A percentile compares a stretch with the other conserved stretches of the same genome.
Evolutionary conservation across 2,329 filamentous ascomycete genomes (phyloP).

Genomic region (Pseudogymnoascus pannorum): DNA sequence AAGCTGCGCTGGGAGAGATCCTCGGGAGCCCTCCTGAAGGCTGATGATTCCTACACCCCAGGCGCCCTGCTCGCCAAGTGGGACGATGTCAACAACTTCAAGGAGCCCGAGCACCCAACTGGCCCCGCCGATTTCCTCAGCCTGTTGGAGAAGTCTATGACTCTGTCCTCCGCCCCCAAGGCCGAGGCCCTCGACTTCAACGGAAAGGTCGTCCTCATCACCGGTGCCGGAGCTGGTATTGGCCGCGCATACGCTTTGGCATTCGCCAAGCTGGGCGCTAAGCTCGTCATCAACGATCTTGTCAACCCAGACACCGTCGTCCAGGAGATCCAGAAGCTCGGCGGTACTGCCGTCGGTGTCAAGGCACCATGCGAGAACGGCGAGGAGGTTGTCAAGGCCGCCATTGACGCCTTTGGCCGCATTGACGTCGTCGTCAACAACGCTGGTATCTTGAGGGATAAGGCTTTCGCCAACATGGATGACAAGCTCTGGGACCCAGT

Average conservation of each 20-base stretch:
- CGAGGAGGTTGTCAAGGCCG: slow-evolving; percentile 81
- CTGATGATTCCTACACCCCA: slow-evolving; percentile 81
- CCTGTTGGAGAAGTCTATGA: slow-evolving; percentile 75
- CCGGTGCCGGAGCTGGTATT: slow-evolving; percentile 82
- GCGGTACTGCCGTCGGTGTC: slow-evolving; percentile 84
- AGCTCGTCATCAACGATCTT: slow-evolving; percentile 93
- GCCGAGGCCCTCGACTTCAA: slow-evolving; percentile 73
- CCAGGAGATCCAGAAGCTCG: slow-evolving; percentile 81
- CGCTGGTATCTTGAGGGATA: slow-evolving; percentile 93
- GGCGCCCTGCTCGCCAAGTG: slow-evolving; percentile 84
- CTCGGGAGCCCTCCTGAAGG: slow-evolving; percentile 79
- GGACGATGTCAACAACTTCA: slow-evolving; percentile 82
- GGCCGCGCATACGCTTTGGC: slow-evolving; percentile 85
- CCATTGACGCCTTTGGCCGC: slow-evolving; percentile 88
- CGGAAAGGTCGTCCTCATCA: slow-evolving; percentile 79
- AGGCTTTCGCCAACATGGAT: slow-evolving; percentile 97
- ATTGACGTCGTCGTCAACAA: slow-evolving; percentile 97
- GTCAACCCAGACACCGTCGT: slow-evolving; percentile 85
- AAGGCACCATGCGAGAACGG: slow-evolving; percentile 93
- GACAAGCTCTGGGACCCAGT: slow-evolving; percentile 90
- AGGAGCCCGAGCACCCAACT: slow-evolving; percentile 70
- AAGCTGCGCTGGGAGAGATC: slow-evolving; percentile 95
- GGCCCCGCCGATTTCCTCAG: slow-evolving; percentile 84
- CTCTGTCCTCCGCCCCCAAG: slow-evolving; percentile 63
- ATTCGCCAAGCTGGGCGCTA: slow-evolving; percentile 76